These are phyloP conservation scores for Penicillium canariense DNA, from an alignment of 495 filamentous ascomycete species.

Conservation along the genomic window DNA sequence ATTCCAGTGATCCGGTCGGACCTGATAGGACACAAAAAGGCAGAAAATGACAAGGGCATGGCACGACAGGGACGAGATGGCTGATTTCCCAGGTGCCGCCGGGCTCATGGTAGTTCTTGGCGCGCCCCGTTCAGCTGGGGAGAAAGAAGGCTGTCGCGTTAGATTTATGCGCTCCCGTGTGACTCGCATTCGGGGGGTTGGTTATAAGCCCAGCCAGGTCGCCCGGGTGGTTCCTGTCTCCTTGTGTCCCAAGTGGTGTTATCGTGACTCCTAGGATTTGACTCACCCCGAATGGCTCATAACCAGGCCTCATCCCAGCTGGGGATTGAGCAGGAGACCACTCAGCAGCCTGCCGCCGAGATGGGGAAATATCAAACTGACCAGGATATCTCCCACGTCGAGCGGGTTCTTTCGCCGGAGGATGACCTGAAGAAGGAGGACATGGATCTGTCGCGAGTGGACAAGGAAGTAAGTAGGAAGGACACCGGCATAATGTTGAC, in stretches of 20 bases:
- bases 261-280: background rate
- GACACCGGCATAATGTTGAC: background rate
- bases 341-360: slow-evolving; percentile 3
- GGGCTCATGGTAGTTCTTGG: background rate
- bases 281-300: slow-evolving; percentile 8
- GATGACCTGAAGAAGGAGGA: slow-evolving; percentile 46
- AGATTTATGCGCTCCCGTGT: background rate
- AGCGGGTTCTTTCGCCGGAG: slow-evolving; percentile 40
- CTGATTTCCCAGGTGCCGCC: background rate
- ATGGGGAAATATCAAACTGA: slow-evolving; percentile 20
- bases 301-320: background rate
- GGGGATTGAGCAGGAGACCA: slow-evolving; percentile 10
- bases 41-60: background rate
- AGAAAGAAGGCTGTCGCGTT: background rate
- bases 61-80: background rate
- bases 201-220: background rate
- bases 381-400: slow-evolving; percentile 48
- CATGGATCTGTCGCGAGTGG: slow-evolving; percentile 54
- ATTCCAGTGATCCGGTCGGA: background rate
- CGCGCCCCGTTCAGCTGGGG: background rate
- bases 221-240: background rate
- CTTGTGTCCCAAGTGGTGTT: background rate
- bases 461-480: slow-evolving; percentile 43
- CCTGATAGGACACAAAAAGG: background rate
- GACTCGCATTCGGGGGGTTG: background rate